A percentile compares a stretch with the other conserved stretches of the same genome.
Evolutionary conservation across 768 basidiomycete species (phyloP).

Genomic region (Tremella yokohamensis): DNA sequence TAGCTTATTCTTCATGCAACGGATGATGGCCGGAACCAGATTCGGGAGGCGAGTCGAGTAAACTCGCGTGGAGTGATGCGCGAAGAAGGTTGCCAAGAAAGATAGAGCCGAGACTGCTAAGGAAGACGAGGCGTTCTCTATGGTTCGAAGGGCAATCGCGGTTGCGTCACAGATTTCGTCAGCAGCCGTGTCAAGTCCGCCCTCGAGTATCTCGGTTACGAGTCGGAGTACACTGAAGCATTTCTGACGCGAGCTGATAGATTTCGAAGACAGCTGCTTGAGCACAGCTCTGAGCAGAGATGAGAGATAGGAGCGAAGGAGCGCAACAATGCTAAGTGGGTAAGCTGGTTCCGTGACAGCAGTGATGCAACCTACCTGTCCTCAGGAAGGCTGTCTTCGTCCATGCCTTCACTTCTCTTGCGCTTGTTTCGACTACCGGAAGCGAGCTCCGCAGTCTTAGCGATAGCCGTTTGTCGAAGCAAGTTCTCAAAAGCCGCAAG

Average conservation of each 20-base stretch:
- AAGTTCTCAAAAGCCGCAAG: constrained; percentile 81
- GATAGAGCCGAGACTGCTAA: constrained; percentile 78
- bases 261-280: constrained; percentile 80
- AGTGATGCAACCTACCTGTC: constrained; percentile 36
- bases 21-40: constrained; percentile 71
- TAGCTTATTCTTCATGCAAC: constrained; percentile 72
- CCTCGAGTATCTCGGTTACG: constrained; percentile 74
- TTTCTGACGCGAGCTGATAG: constrained; percentile 74
- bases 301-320: constrained; percentile 63
- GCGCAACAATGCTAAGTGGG: constrained; percentile 22
- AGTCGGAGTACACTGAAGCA: constrained; percentile 75
- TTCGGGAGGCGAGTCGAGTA: constrained; percentile 63
- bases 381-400: constrained; percentile 52
- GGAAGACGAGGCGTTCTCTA: constrained; percentile 62
- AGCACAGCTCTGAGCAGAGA: constrained; percentile 73
- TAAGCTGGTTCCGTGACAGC: neutral
- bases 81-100: constrained; percentile 81
- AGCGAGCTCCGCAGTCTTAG: constrained; percentile 55
- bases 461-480: constrained; percentile 71
- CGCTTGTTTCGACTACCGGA: constrained; percentile 52
- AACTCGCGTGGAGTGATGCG: constrained; percentile 61
- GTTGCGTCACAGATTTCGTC: constrained; percentile 58
- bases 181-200: constrained; percentile 71
- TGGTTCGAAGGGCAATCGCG: constrained; percentile 27
- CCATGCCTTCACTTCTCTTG: constrained; percentile 53